phyloP scores from a whole-genome alignment of 345 rosid genomes.

The Hypericum perforatum region DNA sequence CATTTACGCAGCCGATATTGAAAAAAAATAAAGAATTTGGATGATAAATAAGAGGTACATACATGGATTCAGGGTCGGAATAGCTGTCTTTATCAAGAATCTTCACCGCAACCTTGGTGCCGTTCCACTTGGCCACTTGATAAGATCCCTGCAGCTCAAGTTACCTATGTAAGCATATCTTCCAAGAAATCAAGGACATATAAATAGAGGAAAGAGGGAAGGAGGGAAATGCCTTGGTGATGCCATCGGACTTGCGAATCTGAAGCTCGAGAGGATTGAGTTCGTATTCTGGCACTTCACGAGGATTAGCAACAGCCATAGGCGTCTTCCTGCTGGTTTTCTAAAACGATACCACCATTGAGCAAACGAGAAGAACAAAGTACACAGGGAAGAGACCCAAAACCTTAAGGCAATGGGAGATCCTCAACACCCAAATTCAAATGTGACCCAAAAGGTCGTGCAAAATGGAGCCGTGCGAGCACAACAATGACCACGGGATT shows the following conservation, averaged over 20 bases:
- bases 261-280: slow-evolving; percentile 90
- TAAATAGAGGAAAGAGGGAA: neutral
- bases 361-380: too few species aligned
- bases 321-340: slow-evolving; percentile 82
- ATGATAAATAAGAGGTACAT: slow-evolving; percentile 17
- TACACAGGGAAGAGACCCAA: too few species aligned
- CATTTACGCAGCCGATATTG: neutral
- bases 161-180: neutral
- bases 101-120: slow-evolving; percentile 85
- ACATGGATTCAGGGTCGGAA: slow-evolving; percentile 64
- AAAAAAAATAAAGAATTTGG: neutral
- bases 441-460: too few species aligned
- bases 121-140: slow-evolving; percentile 99
- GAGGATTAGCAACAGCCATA: slow-evolving; percentile 81
- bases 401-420: too few species aligned
- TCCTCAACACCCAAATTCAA: too few species aligned
- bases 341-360: slow-evolving; percentile 20
- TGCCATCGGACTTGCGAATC: slow-evolving; percentile 74
- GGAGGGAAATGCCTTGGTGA: slow-evolving; percentile 50
- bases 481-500: too few species aligned
- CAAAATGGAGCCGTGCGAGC: too few species aligned
- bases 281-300: slow-evolving; percentile 92
- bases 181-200: neutral
- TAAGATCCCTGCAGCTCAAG: slow-evolving; percentile 55
- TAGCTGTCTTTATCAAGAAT: slow-evolving; percentile 71